Evolutionary conservation across 208 protist genomes (phyloP), one percentile per base, ranked within the genome.

Genomic region (Trypanosoma vivax): DNA sequence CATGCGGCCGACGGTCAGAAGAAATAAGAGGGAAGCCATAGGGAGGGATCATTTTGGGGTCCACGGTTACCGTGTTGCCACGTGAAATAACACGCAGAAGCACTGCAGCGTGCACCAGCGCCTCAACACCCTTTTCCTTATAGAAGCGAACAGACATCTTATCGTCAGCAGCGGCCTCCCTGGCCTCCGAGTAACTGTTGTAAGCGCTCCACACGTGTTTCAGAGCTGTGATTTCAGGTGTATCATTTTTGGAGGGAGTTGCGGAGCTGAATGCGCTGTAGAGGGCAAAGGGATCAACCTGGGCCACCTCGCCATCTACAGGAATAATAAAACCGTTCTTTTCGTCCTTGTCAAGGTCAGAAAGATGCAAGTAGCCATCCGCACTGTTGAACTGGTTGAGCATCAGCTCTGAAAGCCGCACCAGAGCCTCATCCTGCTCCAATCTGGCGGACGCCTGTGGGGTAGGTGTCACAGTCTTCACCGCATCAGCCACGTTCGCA

Each of bases 371-470:
- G 53, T 80, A 92, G 0, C 84, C 84, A 52, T 92, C 84, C 1
- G 84, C 80, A 45, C 75, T 88, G 62, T 82, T 89, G 54, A 88
- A 86, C 68, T 92, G 84, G 47, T 51, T 75, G 46, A 92, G 49
- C 79, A 92, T 88, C 4, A 92, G 57, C 49, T 86, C 76, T 2
- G 79, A 73, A 0, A 92, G 62, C 14, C 78, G 70, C 7, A 35
- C 41, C 14, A 92, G 65, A 25, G 63, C 66, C 24, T 76, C 65
- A 16, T 56, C 63, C 39, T 45, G 46, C 30, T 19, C 33, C 49
- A 18, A 37, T 29, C 48, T 47, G 16, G 45, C 28, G 18, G 33
- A 23, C 23, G 40, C 18, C 16, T 13, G 53, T 67, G 14, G 16
- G 16, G 29, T 11, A 19, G 29, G 23, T 23, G 23, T 42, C 7